Base-by-base conservation (phyloP, 164 flowering plant species). In the Dillenia suffruticosa region DNA sequence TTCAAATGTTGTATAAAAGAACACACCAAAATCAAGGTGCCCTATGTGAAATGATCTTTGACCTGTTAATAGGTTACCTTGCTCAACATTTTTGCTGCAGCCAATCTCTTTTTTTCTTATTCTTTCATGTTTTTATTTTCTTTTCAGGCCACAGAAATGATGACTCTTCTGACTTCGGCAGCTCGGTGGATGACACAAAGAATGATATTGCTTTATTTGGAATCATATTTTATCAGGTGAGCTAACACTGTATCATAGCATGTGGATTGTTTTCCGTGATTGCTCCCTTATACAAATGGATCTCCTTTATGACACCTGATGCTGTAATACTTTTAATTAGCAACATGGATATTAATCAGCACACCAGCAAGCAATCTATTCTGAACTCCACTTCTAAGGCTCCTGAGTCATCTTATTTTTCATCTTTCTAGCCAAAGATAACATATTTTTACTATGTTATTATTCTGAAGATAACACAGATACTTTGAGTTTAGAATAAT, bases 1-100 rank as follows among this genome's bases (percentile, higher is more conserved):
- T 84, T 53, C 86, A 79, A 55, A 82, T 77, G 85, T 68, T 80
- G 61, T 79, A 81, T 68, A 74, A 80, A 46, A 69, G 54, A 47
- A 68, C 70, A 70, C 68, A 65, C 26, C 65, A 74, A 24, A 58
- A 45, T 68, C 69, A 67, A 51, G 75, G 72, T 12, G 53, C 57
- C 46, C 54, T 77, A 71, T 45, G 73, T 56, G 48, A 58, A 45
- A 45, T 10, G 13, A 9, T 40, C 40, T 12, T 46, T 17, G 14
- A 8, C 19, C 24, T 56, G 10, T 44, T 54, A 6, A 50, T 51
- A 51, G 26, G 58, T 61, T 15, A 19, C 22, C 22, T 22, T 15
- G 50, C n/a, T 54, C 26, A n/a, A 15, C 1, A 19, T 10, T 60
- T 58, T 48, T 15, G 14, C 22, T 19, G 22, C 22, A 19, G 1